Conservation (phyloP, 371 early-diverging fungal species). For the Ecytonucleospora hepatopenaei region DNA sequence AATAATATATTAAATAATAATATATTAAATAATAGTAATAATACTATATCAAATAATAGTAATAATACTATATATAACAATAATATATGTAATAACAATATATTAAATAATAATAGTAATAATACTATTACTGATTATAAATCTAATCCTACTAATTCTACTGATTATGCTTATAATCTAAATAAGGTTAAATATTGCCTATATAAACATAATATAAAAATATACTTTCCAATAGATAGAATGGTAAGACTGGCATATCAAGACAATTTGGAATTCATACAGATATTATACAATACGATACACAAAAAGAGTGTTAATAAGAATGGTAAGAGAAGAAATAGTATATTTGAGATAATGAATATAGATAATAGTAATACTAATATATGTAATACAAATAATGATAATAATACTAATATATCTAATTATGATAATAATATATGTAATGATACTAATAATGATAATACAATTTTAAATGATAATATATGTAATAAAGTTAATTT, state of each 20-base stretch:
- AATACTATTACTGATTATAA: constrained; percentile 2
- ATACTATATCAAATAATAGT: too few species aligned
- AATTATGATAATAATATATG: too few species aligned
- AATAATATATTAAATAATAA: too few species aligned
- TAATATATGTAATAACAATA: too few species aligned
- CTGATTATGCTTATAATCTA: constrained; percentile 33
- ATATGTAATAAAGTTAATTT: too few species aligned
- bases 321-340: neutral
- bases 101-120: neutral
- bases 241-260: constrained; percentile 31
- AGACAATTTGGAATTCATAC: constrained; percentile 43
- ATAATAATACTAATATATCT: too few species aligned
- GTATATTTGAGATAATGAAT: neutral
- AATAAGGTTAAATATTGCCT: constrained; percentile 24
- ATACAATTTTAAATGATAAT: too few species aligned
- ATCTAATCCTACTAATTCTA: constrained; percentile 5
- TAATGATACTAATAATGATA: too few species aligned
- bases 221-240: constrained; percentile 34
- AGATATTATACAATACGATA: constrained; percentile 25
- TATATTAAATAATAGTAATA: too few species aligned
- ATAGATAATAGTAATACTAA: neutral
- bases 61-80: too few species aligned
- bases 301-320: neutral
- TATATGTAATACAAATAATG: too few species aligned
- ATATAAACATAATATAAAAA: constrained; percentile 9